Evolutionary conservation across 2,329 filamentous ascomycete species (phyloP).

Genomic region (Curvularia sp.): DNA sequence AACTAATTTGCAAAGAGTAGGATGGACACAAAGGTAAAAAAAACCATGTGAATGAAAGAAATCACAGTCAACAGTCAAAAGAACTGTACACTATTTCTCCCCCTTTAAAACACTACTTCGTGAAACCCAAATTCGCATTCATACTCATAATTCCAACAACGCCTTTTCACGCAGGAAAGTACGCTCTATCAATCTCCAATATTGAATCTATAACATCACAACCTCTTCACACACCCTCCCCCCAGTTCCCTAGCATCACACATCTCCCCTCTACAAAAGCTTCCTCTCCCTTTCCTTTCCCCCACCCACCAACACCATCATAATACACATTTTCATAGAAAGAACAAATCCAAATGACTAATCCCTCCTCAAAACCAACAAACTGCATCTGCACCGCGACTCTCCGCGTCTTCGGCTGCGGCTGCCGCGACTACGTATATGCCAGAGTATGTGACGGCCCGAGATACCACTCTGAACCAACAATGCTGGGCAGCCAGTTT

Average conservation of each 20-base stretch:
- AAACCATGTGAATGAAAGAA: too few species aligned
- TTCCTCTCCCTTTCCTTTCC: neutral
- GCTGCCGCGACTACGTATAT: slow-evolving; percentile 1
- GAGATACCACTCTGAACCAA: slow-evolving; percentile 1
- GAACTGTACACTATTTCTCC: too few species aligned
- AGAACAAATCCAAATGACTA: neutral
- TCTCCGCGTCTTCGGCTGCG: slow-evolving; percentile 1
- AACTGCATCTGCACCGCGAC: slow-evolving; percentile 9
- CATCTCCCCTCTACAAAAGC: neutral
- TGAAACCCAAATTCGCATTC: too few species aligned
- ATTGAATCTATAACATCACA: neutral
- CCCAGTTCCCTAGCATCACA: neutral
- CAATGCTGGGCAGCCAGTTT: neutral
- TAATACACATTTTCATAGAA: neutral
- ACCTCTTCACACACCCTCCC: too few species aligned
- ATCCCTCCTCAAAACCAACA: neutral
- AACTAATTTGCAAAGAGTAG: too few species aligned
- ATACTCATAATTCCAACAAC: too few species aligned
- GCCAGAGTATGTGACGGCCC: neutral
- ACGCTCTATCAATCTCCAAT: neutral
- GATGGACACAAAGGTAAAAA: too few species aligned
- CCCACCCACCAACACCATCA: neutral
- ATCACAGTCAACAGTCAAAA: too few species aligned
- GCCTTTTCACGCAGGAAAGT: too few species aligned
- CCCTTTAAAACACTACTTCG: too few species aligned